phyloP scores from a whole-genome alignment of 2,329 filamentous ascomycete genomes.

The Aspergillus ibericus region DNA sequence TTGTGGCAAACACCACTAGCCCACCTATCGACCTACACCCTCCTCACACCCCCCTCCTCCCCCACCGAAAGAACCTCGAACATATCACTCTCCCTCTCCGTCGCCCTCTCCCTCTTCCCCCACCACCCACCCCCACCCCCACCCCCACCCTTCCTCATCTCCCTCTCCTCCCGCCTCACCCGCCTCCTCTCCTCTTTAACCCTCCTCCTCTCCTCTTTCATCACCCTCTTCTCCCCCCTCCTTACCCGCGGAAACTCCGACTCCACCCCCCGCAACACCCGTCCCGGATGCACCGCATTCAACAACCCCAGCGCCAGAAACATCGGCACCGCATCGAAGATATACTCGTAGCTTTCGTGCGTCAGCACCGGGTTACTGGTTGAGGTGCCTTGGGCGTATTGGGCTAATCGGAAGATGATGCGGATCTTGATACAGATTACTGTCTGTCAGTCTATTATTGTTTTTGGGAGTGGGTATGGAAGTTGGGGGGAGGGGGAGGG shows the following conservation, averaged over 20 bases:
- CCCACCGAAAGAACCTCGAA: neutral
- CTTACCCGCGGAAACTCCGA: conserved; percentile 48
- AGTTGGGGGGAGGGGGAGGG: too few relatives aligned
- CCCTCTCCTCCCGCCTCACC: neutral
- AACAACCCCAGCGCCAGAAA: conserved; percentile 47
- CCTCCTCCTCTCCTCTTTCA: conserved; percentile 38
- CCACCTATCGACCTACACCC: too few relatives aligned
- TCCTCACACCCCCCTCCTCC: neutral
- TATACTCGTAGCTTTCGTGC: conserved; percentile 58
- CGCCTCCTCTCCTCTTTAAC: conserved; percentile 29
- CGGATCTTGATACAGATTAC: conserved; percentile 38
- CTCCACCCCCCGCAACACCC: conserved; percentile 47
- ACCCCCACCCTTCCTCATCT: neutral
- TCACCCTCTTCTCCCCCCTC: conserved; percentile 48
- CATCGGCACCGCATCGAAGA: conserved; percentile 59
- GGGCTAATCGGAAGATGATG: conserved; percentile 61
- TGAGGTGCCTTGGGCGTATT: conserved; percentile 55
- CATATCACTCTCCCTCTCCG: neutral
- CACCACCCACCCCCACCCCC: neutral
- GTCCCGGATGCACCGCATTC: conserved; percentile 52
- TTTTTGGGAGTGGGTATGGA: too few relatives aligned
- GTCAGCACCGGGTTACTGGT: conserved; percentile 66
- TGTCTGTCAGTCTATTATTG: too few relatives aligned
- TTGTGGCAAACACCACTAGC: too few relatives aligned
- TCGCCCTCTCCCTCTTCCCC: neutral